phyloP scores from a whole-genome alignment of 768 basidiomycete species.

The Boletus sp. region DNA sequence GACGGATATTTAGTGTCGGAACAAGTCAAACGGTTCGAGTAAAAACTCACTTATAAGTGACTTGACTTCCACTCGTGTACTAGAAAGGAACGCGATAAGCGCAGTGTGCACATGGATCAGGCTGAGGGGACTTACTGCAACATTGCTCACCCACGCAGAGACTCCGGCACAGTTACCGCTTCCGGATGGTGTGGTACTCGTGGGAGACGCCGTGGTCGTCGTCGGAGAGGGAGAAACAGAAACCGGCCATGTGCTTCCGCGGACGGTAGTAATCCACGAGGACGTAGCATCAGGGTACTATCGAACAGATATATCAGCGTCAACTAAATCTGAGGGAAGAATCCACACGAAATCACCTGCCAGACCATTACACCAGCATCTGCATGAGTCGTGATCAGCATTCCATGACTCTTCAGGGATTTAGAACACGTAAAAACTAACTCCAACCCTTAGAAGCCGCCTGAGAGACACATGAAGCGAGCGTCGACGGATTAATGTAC shows the following conservation, averaged over 20 bases:
- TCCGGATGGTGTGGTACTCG: slow-evolving; percentile 18
- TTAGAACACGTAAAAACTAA: no score
- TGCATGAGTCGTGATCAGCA: no score
- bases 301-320: background rate
- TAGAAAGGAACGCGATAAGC: slow-evolving; percentile 14
- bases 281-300: no score
- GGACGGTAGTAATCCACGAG: background rate
- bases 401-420: no score
- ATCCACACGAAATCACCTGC: no score
- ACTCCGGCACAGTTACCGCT: slow-evolving; percentile 43
- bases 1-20: background rate
- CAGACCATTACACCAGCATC: no score
- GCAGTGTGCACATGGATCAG: background rate
- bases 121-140: slow-evolving; percentile 32
- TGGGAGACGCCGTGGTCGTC: slow-evolving; percentile 22
- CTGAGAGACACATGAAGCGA: no score
- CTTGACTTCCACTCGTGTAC: slow-evolving; percentile 43
- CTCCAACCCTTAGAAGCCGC: no score
- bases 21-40: no score
- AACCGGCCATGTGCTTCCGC: slow-evolving; percentile 36
- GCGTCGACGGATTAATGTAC: no score
- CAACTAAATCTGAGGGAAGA: background rate
- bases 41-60: slow-evolving; percentile 39
- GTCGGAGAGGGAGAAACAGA: no score
- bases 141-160: slow-evolving; percentile 38